Evolutionary conservation across 257 asterid genomes (phyloP).

Genomic region (Przewalskia tangutica): DNA sequence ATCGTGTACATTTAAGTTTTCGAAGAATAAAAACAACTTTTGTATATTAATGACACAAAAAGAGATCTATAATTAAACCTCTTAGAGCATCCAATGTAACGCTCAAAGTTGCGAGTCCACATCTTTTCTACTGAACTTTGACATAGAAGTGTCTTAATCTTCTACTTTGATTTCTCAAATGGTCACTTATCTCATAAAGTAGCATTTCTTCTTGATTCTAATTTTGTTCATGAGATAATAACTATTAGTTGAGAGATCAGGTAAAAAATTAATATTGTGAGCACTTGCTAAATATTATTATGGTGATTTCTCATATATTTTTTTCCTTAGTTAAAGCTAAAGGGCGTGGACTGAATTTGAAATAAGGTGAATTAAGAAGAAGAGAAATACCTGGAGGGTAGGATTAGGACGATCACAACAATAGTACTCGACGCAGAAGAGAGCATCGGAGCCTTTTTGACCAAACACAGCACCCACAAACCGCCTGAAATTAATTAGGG

Average conservation of each 20-base stretch:
- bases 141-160: neutral
- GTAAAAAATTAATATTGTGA: neutral
- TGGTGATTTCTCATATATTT: neutral
- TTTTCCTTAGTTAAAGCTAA: neutral
- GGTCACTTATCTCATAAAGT: too few relatives aligned
- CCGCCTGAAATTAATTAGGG: slow-evolving; percentile 61
- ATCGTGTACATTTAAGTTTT: neutral
- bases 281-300: neutral
- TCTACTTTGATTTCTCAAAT: too few relatives aligned
- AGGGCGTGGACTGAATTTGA: too few relatives aligned
- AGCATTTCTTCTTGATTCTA: too few relatives aligned
- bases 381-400: slow-evolving; percentile 48
- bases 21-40: neutral
- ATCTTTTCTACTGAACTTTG: neutral
- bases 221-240: too few relatives aligned
- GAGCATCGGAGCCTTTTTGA: slow-evolving; percentile 52
- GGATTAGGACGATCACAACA: slow-evolving; percentile 97
- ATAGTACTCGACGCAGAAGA: slow-evolving; percentile 57
- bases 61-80: neutral
- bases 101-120: neutral
- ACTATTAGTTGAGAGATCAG: too few relatives aligned
- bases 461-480: slow-evolving; percentile 56
- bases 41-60: neutral
- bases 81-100: neutral
- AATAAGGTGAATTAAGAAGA: neutral